A percentile compares a stretch with the other conserved stretches of the same genome.
These are phyloP conservation scores for Backusella psychrophila DNA, from an alignment of 192 early-diverging fungal species.

Conservation along the genomic window DNA sequence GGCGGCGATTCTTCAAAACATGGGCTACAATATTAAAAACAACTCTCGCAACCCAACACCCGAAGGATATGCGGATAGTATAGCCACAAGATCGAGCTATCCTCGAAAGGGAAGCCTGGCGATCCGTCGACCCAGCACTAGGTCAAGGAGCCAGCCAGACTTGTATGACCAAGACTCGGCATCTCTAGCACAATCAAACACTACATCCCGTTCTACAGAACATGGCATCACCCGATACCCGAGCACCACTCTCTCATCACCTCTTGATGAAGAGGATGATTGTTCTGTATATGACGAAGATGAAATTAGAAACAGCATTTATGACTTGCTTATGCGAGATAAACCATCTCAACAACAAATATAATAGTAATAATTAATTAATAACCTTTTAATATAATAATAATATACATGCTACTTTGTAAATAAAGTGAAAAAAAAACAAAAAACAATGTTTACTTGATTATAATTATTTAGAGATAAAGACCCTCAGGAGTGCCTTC, in stretches of 20 bases:
- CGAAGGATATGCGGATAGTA: background rate
- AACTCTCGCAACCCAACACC: slow-evolving; percentile 10
- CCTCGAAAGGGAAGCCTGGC: background rate
- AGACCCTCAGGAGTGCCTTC: slow-evolving; percentile 98
- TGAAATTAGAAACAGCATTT: slow-evolving; percentile 13
- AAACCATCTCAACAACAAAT: slow-evolving; percentile 1
- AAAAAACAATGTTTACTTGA: background rate
- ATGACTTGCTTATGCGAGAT: background rate
- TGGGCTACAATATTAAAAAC: slow-evolving; percentile 42
- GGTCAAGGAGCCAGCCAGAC: background rate
- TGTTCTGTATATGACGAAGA: slow-evolving; percentile 19
- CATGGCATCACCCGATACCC: background rate
- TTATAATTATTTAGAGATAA: slow-evolving; percentile 60
- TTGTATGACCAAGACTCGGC: background rate
- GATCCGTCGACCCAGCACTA: background rate
- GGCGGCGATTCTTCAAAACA: slow-evolving; percentile 42
- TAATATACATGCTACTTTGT: background rate
- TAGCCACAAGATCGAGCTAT: background rate
- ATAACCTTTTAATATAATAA: background rate
- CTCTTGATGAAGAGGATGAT: background rate
- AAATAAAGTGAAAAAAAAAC: background rate
- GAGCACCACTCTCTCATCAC: background rate
- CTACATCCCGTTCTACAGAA: background rate
- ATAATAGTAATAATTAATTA: background rate
- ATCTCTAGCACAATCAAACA: background rate